Evolutionary conservation across 108 stramenopile species (phyloP), one percentile per base, ranked within the genome.

Genomic region (Mediolabrus comicus): DNA sequence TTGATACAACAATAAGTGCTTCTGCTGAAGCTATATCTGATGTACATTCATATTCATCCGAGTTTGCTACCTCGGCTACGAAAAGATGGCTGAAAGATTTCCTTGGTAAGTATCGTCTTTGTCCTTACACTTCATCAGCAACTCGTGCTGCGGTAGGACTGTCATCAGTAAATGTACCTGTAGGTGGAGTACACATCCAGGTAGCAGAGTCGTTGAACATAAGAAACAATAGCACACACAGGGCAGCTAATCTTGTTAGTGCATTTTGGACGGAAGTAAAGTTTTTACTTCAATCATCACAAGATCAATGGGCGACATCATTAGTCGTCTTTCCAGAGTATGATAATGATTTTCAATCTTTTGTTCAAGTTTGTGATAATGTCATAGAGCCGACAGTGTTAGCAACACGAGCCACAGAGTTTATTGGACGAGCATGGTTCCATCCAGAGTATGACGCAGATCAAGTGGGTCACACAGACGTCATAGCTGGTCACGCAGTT

Each of bases 401-500:
- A 29, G 74, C 77, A 38, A 70, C 66, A 12, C 35, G 62, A 43
- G 67, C 84, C 3, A 65, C 68, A 31, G 67, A 64, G 11, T 62
- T 67, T 24, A 82, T 85, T 49, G 84, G 84, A 30, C 35, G 76
- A 24, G 84, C 84, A 29, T 85, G 80, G 84, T 85, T 85, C 53
- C 84, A 85, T 54, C 84, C 84, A 2, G 26, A 30, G 16, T 85
- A 85, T 63, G 63, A 80, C 54, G 55, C 77, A 13, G 62, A 61
- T 36, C 14, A 27, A 35, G 62, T 85, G 24, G 81, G 81, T 30
- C 81, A 82, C 33, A 36, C 79, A 4, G 12, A 59, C 3, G 76
- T 85, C 10, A 38, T 82, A 24, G 62, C 84, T 4, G 84, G 81
- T 11, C 84, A 85, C 69, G 84, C 84, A 34, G 59, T 85, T 0